Evolutionary conservation across 805 yeast genomes (phyloP).

Genomic region (Lachancea thermotolerans): DNA sequence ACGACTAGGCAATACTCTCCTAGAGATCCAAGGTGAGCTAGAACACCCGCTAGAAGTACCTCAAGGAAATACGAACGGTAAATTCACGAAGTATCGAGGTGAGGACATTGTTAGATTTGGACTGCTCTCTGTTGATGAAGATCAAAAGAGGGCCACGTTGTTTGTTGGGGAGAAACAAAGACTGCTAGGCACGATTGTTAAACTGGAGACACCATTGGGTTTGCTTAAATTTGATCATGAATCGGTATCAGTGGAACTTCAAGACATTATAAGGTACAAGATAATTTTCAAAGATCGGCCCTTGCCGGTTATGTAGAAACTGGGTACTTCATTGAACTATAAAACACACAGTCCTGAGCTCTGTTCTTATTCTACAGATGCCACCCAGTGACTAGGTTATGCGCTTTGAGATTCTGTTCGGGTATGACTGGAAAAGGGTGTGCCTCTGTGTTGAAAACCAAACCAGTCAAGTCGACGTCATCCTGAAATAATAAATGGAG

Average conservation of each 20-base stretch:
- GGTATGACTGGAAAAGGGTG: constrained; percentile 78
- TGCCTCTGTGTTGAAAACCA: constrained; percentile 88
- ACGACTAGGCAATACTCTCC: constrained; percentile 48
- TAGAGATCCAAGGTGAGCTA: constrained; percentile 73
- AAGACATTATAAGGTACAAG: constrained; percentile 55
- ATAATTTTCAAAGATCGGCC: constrained; percentile 64
- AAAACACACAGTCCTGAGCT: background rate
- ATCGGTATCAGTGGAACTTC: constrained; percentile 38
- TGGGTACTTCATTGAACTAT: background rate
- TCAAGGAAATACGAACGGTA: constrained; percentile 32
- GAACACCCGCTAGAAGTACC: constrained; percentile 37
- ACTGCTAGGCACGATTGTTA: constrained; percentile 52
- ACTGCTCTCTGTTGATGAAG: constrained; percentile 16
- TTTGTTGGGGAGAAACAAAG: constrained; percentile 66
- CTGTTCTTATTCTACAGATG: background rate
- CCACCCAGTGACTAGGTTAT: constrained; percentile 19
- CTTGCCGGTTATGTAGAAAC: constrained; percentile 60
- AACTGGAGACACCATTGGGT: constrained; percentile 60
- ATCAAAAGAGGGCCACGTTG: constrained; percentile 42
- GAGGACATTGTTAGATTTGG: constrained; percentile 24
- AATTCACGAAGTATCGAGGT: constrained; percentile 14
- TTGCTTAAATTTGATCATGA: constrained; percentile 40
- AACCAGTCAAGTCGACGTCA: constrained; percentile 56
- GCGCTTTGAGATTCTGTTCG: constrained; percentile 5
- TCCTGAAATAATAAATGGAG: constrained; percentile 73